These are phyloP conservation scores for Monilinia aucupariae DNA, from an alignment of 2,329 filamentous ascomycete species.

Conservation along the genomic window DNA sequence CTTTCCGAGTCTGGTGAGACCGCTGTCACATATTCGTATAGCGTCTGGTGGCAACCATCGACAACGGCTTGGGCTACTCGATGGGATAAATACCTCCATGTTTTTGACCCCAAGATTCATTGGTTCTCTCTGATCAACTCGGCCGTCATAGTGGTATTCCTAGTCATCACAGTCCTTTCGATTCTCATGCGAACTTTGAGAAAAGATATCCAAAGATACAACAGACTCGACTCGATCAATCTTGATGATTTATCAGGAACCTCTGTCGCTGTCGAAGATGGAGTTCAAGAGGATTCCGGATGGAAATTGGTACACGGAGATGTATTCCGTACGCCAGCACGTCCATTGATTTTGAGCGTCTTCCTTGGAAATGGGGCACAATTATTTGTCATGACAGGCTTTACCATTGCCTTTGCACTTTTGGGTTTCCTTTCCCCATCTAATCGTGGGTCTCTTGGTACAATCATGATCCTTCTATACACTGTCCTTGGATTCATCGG, in stretches of 20 bases:
- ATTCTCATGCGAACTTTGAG: conserved; percentile 80
- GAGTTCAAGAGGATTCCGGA: conserved; percentile 93
- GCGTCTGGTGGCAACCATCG: conserved; percentile 81
- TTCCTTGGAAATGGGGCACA: conserved; percentile 91
- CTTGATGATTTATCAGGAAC: conserved; percentile 83
- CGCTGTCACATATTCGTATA: conserved; percentile 81
- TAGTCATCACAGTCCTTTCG: conserved; percentile 87
- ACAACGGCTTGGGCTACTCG: conserved; percentile 88
- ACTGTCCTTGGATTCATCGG: conserved; percentile 89
- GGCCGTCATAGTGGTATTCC: conserved; percentile 86
- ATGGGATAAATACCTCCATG: conserved; percentile 98
- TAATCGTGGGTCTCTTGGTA: conserved; percentile 88
- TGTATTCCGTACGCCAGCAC: conserved; percentile 83
- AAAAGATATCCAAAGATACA: conserved; percentile 96
- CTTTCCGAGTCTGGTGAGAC: conserved; percentile 58
- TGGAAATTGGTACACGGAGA: conserved; percentile 99
- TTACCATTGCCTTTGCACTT: conserved; percentile 88
- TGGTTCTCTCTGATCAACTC: conserved; percentile 99
- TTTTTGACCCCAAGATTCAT: conserved; percentile 96
- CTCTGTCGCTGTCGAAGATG: conserved; percentile 73
- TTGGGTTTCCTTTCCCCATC: conserved; percentile 93
- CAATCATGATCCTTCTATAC: conserved; percentile 88
- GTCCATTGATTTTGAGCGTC: conserved; percentile 77
- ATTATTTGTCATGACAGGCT: conserved; percentile 94
- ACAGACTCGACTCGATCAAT: conserved; percentile 84